Evolutionary conservation across 2,329 filamentous ascomycete genomes (phyloP).

Genomic region (Fusarium dlaminii): DNA sequence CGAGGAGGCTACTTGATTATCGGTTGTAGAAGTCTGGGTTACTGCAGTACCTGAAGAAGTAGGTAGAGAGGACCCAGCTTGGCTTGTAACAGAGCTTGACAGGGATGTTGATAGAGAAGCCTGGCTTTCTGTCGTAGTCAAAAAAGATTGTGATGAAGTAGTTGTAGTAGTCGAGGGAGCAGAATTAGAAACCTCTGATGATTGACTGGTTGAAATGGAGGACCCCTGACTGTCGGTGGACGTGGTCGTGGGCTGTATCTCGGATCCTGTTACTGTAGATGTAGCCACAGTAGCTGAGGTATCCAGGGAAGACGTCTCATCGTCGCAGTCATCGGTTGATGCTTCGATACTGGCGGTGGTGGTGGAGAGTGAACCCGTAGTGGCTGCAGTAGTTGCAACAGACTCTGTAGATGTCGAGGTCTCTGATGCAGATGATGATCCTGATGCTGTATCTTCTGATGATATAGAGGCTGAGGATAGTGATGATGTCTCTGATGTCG

Average conservation of each 20-base stretch:
- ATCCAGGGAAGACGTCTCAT: background rate
- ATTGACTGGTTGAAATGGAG: fast-evolving
- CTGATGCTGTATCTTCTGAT: background rate
- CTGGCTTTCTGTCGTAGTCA: fast-evolving
- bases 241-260: background rate
- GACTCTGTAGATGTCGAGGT: background rate
- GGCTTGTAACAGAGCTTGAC: background rate
- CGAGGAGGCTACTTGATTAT: fast-evolving
- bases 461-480: background rate
- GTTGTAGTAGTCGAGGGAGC: background rate
- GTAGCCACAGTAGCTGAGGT: background rate
- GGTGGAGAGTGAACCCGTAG: fast-evolving
- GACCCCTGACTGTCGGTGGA: background rate
- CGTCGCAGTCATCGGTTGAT: background rate
- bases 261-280: background rate
- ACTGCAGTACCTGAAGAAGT: background rate
- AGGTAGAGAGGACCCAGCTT: background rate
- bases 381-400: background rate
- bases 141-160: fast-evolving
- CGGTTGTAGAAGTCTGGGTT: background rate
- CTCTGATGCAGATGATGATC: background rate
- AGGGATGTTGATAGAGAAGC: background rate
- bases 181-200: background rate
- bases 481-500: background rate
- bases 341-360: background rate